A percentile compares a stretch with the other conserved stretches of the same genome.
These are phyloP conservation scores for Umbelopsis sp. DNA, from an alignment of 192 early-diverging fungal genomes.

Conservation along the genomic window DNA sequence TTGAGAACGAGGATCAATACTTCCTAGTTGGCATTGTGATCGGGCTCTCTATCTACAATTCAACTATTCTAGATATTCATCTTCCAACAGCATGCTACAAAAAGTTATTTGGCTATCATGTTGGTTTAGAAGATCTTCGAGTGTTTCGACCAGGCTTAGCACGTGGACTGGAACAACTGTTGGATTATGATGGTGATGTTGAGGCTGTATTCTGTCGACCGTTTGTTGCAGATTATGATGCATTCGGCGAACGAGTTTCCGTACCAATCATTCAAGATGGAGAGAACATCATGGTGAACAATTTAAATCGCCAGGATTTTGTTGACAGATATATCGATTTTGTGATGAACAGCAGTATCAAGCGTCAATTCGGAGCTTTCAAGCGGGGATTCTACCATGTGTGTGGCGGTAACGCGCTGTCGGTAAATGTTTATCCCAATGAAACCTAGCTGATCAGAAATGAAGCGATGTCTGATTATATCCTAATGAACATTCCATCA, in stretches of 20 bases:
- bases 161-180: conserved; percentile 79
- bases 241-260: conserved; percentile 64
- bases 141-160: conserved; percentile 75
- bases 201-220: conserved; percentile 82
- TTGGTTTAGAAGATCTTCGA: conserved; percentile 78
- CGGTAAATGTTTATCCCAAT: conserved; percentile 38
- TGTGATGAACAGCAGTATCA: conserved; percentile 74
- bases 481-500: conserved; percentile 7
- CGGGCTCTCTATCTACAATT: conserved; percentile 93
- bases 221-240: conserved; percentile 78
- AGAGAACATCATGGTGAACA: conserved; percentile 62
- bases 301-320: conserved; percentile 72
- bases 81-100: conserved; percentile 84
- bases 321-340: conserved; percentile 84
- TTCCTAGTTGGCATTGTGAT: conserved; percentile 90
- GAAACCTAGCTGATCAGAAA: too few relatives aligned
- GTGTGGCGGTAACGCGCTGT: conserved; percentile 83
- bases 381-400: conserved; percentile 86
- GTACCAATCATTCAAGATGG: conserved; percentile 71
- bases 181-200: conserved; percentile 84
- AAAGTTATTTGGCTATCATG: conserved; percentile 78
- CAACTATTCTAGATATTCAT: conserved; percentile 88
- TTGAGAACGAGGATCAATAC: conserved; percentile 82
- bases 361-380: conserved; percentile 82
- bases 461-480: background rate